Evolutionary conservation across 2,329 filamentous ascomycete species (phyloP).

Genomic region (Remersonia thermophila): DNA sequence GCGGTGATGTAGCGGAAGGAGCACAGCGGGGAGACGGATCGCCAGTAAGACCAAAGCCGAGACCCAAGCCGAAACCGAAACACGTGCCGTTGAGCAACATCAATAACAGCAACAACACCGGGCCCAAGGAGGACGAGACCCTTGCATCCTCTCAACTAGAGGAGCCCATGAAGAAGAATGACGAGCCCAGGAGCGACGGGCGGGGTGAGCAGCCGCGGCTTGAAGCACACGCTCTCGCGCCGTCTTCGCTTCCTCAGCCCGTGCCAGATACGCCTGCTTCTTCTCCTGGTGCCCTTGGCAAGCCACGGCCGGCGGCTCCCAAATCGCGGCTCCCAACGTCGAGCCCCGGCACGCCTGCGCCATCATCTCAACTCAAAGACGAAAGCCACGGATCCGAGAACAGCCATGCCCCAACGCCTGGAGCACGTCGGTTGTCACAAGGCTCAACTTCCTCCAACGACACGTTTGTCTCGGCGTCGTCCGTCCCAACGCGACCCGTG

Average conservation of each 20-base stretch:
- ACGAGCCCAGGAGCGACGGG: no score
- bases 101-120: no score
- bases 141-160: no score
- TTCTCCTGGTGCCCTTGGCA: slow-evolving; percentile 4
- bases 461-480: slow-evolving; percentile 31
- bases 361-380: no score
- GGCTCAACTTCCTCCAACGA: slow-evolving; percentile 31
- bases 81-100: no score
- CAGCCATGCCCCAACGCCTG: not conserved
- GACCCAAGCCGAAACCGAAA: slow-evolving; percentile 19
- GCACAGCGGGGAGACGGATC: not conserved
- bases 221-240: no score
- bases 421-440: slow-evolving; percentile 12
- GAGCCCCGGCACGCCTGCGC: no score
- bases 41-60: slow-evolving; percentile 9
- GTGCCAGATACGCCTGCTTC: no score
- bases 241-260: no score
- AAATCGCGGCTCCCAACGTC: slow-evolving; percentile 5
- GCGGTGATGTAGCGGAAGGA: slow-evolving; percentile 13
- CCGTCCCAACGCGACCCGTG: slow-evolving; percentile 18
- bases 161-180: no score
- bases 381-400: not conserved
- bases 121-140: no score
- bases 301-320: slow-evolving; percentile 24
- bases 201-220: no score